These are phyloP conservation scores for Hygrophoropsis aurantiaca DNA, from an alignment of 768 basidiomycete genomes.

Conservation along the genomic window DNA sequence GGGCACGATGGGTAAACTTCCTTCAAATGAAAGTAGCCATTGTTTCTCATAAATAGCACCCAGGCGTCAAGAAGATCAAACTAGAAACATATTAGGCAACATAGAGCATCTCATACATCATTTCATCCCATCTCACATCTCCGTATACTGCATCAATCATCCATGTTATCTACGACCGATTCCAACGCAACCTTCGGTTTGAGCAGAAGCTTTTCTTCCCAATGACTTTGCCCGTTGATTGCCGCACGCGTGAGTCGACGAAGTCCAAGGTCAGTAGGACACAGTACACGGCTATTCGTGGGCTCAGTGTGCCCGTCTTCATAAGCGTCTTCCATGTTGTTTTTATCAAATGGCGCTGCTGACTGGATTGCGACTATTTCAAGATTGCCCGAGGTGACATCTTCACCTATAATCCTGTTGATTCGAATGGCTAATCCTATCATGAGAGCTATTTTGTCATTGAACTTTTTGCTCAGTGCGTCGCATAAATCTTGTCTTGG, in stretches of 20 bases:
- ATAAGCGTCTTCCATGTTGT: slow-evolving; percentile 31
- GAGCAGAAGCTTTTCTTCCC: slow-evolving; percentile 33
- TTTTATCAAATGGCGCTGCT: slow-evolving; percentile 21
- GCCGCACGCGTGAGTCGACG: slow-evolving; percentile 26
- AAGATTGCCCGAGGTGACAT: slow-evolving; percentile 27
- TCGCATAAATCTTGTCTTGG: slow-evolving; percentile 32
- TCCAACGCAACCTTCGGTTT: slow-evolving; percentile 41
- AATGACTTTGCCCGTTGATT: slow-evolving; percentile 24
- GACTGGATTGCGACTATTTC: slow-evolving; percentile 28
- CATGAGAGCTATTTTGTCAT: slow-evolving; percentile 40
- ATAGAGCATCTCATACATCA: too few relatives aligned
- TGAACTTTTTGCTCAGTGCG: slow-evolving; percentile 42
- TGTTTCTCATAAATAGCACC: not conserved
- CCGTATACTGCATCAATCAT: slow-evolving; percentile 15
- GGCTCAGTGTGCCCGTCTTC: slow-evolving; percentile 20
- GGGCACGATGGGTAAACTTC: not conserved
- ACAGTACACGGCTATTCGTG: slow-evolving; percentile 24
- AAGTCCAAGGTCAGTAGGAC: slow-evolving; percentile 38
- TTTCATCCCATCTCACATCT: too few relatives aligned
- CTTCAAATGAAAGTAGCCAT: not conserved
- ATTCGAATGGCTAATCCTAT: slow-evolving; percentile 47
- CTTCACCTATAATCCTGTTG: slow-evolving; percentile 37
- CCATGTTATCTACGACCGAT: slow-evolving; percentile 33
- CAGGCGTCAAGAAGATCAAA: slow-evolving; percentile 7
- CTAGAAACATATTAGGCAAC: slow-evolving; percentile 1